Evolutionary conservation across 805 yeast genomes (phyloP).

Genomic region (Ogataea pignaliae): DNA sequence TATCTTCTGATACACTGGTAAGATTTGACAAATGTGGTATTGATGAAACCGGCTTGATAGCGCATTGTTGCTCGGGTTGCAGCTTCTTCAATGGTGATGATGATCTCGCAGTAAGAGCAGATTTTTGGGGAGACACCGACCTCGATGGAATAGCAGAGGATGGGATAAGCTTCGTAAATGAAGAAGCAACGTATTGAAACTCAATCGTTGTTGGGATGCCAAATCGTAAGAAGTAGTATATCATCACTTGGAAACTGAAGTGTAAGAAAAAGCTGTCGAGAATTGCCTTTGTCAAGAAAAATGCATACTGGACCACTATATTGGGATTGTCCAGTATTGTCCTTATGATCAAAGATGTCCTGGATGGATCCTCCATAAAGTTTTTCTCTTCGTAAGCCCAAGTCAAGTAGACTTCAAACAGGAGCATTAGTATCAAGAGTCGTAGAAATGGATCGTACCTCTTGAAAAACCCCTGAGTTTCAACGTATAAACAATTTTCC

Average conservation of each 20-base stretch:
- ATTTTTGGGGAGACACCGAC: constrained; percentile 5
- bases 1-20: no score
- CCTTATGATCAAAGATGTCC: constrained; percentile 21
- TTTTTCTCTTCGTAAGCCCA: constrained; percentile 89
- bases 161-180: constrained; percentile 2
- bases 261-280: constrained; percentile 24
- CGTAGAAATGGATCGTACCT: constrained; percentile 31
- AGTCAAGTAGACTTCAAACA: constrained; percentile 83
- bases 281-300: constrained; percentile 50
- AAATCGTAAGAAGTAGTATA: constrained; percentile 31
- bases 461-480: constrained; percentile 1
- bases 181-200: constrained; percentile 10
- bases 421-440: constrained; percentile 54
- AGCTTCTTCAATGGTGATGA: not conserved
- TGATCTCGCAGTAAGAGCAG: constrained; percentile 1
- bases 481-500: no score
- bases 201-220: constrained; percentile 19
- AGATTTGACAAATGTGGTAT: no score
- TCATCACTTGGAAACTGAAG: constrained; percentile 30
- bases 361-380: constrained; percentile 18
- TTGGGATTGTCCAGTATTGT: constrained; percentile 32
- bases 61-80: no score
- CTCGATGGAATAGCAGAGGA: not conserved
- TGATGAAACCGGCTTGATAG: constrained; percentile 1
- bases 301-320: constrained; percentile 48